Conservation (phyloP, 2,329 filamentous ascomycete genomes). For the Talaromyces sp. region DNA sequence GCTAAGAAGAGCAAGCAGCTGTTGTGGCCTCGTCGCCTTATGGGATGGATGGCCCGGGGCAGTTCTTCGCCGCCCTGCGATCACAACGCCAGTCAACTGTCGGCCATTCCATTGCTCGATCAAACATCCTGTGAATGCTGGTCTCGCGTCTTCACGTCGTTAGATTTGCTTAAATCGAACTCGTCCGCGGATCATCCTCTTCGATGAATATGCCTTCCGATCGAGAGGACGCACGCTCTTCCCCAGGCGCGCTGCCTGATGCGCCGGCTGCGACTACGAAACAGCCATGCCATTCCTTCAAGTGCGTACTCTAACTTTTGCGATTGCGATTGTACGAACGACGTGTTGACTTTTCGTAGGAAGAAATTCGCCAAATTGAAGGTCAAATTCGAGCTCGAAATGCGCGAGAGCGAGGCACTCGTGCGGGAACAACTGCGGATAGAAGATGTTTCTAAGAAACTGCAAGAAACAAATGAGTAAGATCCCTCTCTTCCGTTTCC, state of each 20-base stretch:
- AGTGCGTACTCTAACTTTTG: conserved; percentile 41
- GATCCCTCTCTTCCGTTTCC: conserved; percentile 26
- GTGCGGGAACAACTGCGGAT: conserved; percentile 80
- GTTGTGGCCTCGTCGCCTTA: conserved; percentile 1
- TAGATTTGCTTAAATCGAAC: not conserved
- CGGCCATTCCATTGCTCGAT: not conserved
- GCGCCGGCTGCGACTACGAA: conserved; percentile 36
- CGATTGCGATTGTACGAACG: conserved; percentile 14
- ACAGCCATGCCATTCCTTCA: conserved; percentile 64
- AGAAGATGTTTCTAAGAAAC: conserved; percentile 71
- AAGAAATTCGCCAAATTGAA: conserved; percentile 93
- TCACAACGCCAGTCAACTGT: not conserved
- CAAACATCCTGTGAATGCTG: not conserved
- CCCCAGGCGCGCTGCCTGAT: conserved; percentile 33
- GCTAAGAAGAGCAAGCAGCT: conserved; percentile 7
- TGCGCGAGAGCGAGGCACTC: conserved; percentile 60
- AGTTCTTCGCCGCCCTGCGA: conserved; percentile 8
- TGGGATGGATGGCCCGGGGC: conserved; percentile 5
- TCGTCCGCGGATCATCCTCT: not conserved
- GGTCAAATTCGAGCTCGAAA: conserved; percentile 74
- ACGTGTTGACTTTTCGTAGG: conserved; percentile 23
- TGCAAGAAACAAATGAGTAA: conserved; percentile 91
- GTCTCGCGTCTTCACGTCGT: not conserved
- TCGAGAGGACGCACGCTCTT: conserved; percentile 26
- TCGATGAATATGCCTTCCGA: conserved; percentile 33